Evolutionary conservation across 2,329 filamentous ascomycete genomes (phyloP), one percentile per base, ranked within the genome.

Genomic region (Aspergillus hiratsukae): DNA sequence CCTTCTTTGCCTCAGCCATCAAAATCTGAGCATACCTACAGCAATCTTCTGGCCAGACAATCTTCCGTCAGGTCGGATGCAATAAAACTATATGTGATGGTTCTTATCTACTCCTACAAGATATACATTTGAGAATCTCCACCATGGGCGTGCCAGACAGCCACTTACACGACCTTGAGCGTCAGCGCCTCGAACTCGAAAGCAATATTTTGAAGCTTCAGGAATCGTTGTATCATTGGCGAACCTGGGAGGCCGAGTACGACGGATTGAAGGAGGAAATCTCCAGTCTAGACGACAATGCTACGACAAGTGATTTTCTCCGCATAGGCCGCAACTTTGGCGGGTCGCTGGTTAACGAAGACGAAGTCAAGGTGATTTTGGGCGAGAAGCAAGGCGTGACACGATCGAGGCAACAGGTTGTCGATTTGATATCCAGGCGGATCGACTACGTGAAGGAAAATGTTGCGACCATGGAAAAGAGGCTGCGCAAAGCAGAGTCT

Each of bases 381-480:
- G 80, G 81, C 14, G 75, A 75, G 27, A 64, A 64, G 45, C 66
- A 71, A 40, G 69, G 66, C 19, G 68, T 76, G 48, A 72, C 74
- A 46, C 83, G 85, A 64, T 80, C 79, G 48, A 78, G 79, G 57
- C 76, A 81, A 52, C 87, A 92, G 68, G 83, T 94, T 56, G 70
- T 87, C 59, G 83, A 83, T 65, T 74, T 89, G 25, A 81, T 96
- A 48, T 81, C 83, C 23, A 86, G 90, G 56, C 84, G 94, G 45
- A 84, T 96, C 69, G 92, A 97, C 72, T 97, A 97, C 72, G 91
- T 97, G 54, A 84, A 86, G 67, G 86, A 88, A 69, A 97, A 96
- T 73, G 83, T 93, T 54, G 76, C 81, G 50, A 88, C 85, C 0
- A 77, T 96, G 55, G 83, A 88, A 69, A 91, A 88, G 67, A 86